Conservation (phyloP, 768 basidiomycete species). For the Leccinum imitatum region DNA sequence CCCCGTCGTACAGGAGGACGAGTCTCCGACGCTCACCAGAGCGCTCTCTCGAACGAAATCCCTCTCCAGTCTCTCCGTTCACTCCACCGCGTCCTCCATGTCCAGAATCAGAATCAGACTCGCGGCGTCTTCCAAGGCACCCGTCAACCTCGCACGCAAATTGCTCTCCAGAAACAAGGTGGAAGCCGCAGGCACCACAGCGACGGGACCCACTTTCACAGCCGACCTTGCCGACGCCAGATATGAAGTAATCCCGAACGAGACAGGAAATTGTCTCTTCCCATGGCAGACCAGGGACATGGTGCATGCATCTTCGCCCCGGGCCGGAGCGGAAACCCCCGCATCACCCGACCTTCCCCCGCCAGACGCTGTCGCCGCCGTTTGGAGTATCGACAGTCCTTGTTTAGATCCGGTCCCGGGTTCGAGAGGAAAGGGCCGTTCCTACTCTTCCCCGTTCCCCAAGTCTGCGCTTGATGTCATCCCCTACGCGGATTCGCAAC, state of each 20-base stretch:
- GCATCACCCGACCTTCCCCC: neutral
- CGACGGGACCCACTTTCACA: neutral
- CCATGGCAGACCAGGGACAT: too few relatives aligned
- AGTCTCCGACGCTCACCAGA: constrained; percentile 15
- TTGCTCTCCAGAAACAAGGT: constrained; percentile 46
- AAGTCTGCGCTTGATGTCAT: too few relatives aligned
- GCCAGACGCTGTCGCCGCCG: too few relatives aligned
- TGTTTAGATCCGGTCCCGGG: constrained; percentile 18
- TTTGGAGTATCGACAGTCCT: constrained; percentile 10
- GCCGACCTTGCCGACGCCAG: constrained; percentile 12
- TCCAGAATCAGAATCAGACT: constrained; percentile 49
- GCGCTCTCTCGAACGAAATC: constrained; percentile 42
- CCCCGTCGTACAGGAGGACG: too few relatives aligned
- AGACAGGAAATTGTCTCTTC: constrained; percentile 37
- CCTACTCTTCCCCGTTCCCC: constrained; percentile 17
- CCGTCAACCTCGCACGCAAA: constrained; percentile 56
- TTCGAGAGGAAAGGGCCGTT: constrained; percentile 53
- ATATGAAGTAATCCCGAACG: constrained; percentile 24
- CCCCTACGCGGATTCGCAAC: too few relatives aligned
- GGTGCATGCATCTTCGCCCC: constrained; percentile 11
- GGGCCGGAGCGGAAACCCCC: constrained; percentile 18
- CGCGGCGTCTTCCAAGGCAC: constrained; percentile 37
- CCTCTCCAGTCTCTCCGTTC: constrained; percentile 51
- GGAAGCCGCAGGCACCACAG: constrained; percentile 9
- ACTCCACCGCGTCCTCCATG: constrained; percentile 47